Evolutionary conservation across 73 alveolate species (phyloP).

Genomic region (Paramecium tetraurelia): DNA sequence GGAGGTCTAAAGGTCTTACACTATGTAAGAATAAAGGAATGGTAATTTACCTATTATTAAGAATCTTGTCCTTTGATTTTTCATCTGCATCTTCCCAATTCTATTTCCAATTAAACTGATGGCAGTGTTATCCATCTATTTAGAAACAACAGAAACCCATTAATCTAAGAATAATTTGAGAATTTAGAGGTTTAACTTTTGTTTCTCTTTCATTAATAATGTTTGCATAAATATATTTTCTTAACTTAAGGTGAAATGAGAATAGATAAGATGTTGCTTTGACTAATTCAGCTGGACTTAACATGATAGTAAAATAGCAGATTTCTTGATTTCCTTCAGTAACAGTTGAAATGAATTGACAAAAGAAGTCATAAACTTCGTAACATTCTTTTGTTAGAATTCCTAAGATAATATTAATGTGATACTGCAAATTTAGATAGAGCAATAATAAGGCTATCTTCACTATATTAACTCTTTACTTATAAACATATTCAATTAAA

Average conservation of each 20-base stretch:
- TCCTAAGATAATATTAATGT: not conserved
- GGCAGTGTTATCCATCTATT: not conserved
- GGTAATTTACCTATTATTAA: constrained; percentile 19
- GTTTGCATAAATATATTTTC: not conserved
- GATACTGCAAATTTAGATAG: not conserved
- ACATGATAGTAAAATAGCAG: not conserved
- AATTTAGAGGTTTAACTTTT: not conserved
- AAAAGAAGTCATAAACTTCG: not conserved
- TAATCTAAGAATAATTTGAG: not conserved
- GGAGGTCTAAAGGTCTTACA: not conserved
- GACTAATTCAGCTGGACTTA: not conserved
- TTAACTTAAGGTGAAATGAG: not conserved
- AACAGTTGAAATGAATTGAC: not conserved
- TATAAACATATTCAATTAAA: not conserved
- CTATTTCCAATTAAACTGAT: constrained; percentile 4
- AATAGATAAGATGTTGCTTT: not conserved
- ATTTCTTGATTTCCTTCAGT: not conserved
- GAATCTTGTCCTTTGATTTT: not conserved
- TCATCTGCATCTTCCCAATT: not conserved
- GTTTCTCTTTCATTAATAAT: constrained; percentile 22
- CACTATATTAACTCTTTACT: not conserved
- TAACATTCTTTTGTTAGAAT: not conserved
- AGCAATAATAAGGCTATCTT: constrained; percentile 27
- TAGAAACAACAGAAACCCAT: constrained; percentile 18
- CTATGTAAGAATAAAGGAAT: not conserved